Evolutionary conservation across 1,139 yeast species (phyloP).

Genomic region (Trichomonascaceae sp.): DNA sequence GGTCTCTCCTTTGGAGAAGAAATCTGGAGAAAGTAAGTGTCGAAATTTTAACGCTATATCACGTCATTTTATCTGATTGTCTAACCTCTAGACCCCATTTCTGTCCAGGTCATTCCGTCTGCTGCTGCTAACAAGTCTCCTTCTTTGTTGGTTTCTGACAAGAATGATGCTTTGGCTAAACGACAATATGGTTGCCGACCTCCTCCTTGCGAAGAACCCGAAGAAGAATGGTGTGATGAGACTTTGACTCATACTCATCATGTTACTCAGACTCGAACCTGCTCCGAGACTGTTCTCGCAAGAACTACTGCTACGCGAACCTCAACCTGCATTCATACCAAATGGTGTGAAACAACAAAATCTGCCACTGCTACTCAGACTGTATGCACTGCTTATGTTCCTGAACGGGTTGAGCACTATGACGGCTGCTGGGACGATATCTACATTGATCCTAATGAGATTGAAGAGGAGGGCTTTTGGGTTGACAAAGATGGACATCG

Average conservation of each 20-base stretch:
- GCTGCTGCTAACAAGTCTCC: neutral
- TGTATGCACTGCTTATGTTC: conserved; percentile 5
- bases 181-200: conserved; percentile 3
- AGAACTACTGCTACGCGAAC: conserved; percentile 4
- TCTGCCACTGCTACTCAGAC: conserved; percentile 4
- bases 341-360: neutral
- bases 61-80: neutral
- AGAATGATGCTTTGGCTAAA: neutral
- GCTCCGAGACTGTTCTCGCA: conserved; percentile 2
- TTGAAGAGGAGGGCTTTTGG: neutral
- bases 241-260: conserved; percentile 4
- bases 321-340: neutral
- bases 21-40: neutral
- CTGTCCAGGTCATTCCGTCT: conserved; percentile 2
- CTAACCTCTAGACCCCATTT: conserved; percentile 2
- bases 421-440: conserved; percentile 10
- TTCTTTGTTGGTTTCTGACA: neutral
- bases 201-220: conserved; percentile 2
- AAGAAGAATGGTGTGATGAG: conserved; percentile 3
- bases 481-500: neutral
- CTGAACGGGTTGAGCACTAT: conserved; percentile 2
- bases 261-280: neutral
- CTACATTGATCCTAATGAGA: conserved; percentile 6
- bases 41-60: neutral
- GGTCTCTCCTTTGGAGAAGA: conserved; percentile 1